These are phyloP conservation scores for Fusarium foetens DNA, from an alignment of 2,329 filamentous ascomycete genomes.

Conservation along the genomic window DNA sequence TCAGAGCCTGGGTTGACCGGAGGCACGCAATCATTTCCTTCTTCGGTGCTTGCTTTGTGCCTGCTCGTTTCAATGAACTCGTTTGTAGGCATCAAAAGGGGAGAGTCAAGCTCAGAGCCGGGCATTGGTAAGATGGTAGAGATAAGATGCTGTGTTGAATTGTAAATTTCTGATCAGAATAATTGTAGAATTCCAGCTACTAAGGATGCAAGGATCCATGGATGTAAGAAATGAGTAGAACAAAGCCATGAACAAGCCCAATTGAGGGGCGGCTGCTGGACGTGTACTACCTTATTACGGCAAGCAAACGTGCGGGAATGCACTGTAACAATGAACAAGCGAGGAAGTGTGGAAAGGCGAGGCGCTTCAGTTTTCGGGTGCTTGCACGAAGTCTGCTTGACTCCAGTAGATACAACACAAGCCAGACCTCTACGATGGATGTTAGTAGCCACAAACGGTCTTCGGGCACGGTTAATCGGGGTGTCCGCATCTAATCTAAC, in stretches of 20 bases:
- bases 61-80: constrained; percentile 12
- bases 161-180: not conserved
- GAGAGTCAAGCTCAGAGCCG: constrained; percentile 8
- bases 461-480: not conserved
- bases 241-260: not conserved
- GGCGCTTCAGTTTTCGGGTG: constrained; percentile 2
- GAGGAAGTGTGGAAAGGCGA: not conserved
- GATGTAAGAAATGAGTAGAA: not conserved
- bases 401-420: not conserved
- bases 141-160: not conserved
- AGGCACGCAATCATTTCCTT: not conserved
- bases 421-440: not conserved
- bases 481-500: not conserved
- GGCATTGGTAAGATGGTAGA: constrained; percentile 12
- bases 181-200: not conserved
- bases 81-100: constrained; percentile 32
- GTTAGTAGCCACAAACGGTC: not conserved
- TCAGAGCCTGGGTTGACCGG: not conserved
- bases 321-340: not conserved
- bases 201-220: not conserved
- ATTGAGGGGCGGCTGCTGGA: not conserved
- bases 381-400: not conserved
- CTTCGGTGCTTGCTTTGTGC: not conserved
- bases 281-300: not conserved
- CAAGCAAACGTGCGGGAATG: not conserved